phyloP scores from a whole-genome alignment of 345 rosid species.

The Capsella bursapastoris region DNA sequence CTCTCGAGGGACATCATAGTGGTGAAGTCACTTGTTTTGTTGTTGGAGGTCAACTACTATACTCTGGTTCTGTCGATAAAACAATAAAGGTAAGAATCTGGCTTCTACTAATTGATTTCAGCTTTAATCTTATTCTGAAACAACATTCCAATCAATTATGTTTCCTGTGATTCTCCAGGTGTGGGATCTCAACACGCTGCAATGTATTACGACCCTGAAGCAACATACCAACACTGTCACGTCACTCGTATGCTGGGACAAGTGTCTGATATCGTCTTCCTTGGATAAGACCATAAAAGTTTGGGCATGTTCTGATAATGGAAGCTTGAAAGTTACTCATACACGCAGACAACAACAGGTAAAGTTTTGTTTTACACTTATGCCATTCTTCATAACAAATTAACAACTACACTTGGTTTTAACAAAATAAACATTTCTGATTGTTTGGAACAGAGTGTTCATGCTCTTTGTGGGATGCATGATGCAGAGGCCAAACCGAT shows the following conservation, averaged over 20 bases:
- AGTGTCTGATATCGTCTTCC: slow-evolving; percentile 58
- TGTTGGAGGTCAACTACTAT: slow-evolving; percentile 45
- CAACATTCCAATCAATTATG: not conserved
- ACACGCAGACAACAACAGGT: slow-evolving; percentile 48
- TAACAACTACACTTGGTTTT: not conserved
- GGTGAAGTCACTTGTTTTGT: slow-evolving; percentile 48
- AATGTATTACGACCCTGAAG: slow-evolving; percentile 48
- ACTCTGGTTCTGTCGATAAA: slow-evolving; percentile 56
- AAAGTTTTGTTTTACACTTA: not conserved
- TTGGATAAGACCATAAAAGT: slow-evolving; percentile 60
- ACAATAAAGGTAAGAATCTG: slow-evolving; percentile 49
- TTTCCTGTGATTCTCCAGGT: slow-evolving; percentile 39
- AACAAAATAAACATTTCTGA: not conserved
- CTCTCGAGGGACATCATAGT: slow-evolving; percentile 49
- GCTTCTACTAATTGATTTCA: slow-evolving; percentile 37
- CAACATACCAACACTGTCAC: slow-evolving; percentile 57
- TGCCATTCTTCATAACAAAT: not conserved
- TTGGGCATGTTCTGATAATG: slow-evolving; percentile 49
- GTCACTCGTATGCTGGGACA: slow-evolving; percentile 67
- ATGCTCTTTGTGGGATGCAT: slow-evolving; percentile 47
- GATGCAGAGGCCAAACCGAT: slow-evolving; percentile 56
- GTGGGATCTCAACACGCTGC: slow-evolving; percentile 59
- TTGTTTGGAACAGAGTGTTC: slow-evolving; percentile 45
- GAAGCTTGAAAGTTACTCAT: slow-evolving; percentile 43
- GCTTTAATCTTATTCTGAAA: slow-evolving; percentile 18